Base-by-base conservation (phyloP, 345 rosid genomes). In the Turnera subulata region DNA sequence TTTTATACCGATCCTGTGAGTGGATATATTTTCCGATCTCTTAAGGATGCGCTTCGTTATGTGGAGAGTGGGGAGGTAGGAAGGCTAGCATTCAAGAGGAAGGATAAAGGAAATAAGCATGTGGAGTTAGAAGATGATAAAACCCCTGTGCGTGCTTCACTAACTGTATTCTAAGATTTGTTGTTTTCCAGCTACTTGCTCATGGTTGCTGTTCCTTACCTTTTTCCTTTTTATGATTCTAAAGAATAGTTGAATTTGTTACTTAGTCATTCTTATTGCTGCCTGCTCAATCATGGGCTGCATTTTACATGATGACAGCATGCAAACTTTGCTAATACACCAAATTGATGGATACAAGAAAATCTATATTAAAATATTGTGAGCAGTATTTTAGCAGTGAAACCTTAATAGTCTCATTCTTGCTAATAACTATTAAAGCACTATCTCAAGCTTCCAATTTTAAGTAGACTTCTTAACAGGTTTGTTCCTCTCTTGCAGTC, bases 11-110 rank as follows among this genome's bases (percentile, higher is more conserved):
- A 86, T 75, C 95, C 98, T 70, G 77, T 68, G 37, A 83, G 82
- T 74, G 92, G 79, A 64, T 88, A 76, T 76, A 68, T 80, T 58
- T 88, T 92, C 71, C 89, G 82, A 43, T 92, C 98, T 21, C 81
- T 88, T 84, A 92, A 64, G 77, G 91, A 76, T 47, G 96, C 86
- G 12, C 73, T 63, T 72, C 82, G 87, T 29, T 92, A 84, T 79
- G 70, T 86, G 68, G 75, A 79, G 51, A 88, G 88, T 38, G 98
- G 92, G 2, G 69, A 71, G 32, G 33, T 74, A 42, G 89, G 98
- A 62, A 73, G 55, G 67, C 73, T 74, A 65, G 90, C 92, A 2
- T 69, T 73, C 71, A 88, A 76, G 56, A 61, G 78, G 24, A 84
- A 75, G 55, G 89, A 72, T 35, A 78, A 45, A 24, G 59, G 48